Evolutionary conservation across 106 monocot species (phyloP).

Genomic region (Dendrobium catenatum): DNA sequence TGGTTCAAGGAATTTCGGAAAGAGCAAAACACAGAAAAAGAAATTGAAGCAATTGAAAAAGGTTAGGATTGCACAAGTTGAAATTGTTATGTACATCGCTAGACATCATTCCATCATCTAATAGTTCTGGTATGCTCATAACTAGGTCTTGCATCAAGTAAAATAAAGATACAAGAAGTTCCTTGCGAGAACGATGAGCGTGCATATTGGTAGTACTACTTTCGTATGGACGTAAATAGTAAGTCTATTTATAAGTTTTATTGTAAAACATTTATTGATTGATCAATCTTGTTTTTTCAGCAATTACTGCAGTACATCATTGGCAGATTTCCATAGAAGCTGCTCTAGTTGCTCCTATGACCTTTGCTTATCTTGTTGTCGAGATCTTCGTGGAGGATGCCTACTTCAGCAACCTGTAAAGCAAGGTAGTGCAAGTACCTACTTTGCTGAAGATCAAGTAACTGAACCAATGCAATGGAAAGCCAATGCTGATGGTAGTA

Average conservation of each 20-base stretch:
- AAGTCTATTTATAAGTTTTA: neutral
- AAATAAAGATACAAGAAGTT: slow-evolving; percentile 34
- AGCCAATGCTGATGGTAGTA: slow-evolving; percentile 50
- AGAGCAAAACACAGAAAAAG: slow-evolving; percentile 49
- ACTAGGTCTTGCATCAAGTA: slow-evolving; percentile 23
- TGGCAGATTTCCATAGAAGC: slow-evolving; percentile 39
- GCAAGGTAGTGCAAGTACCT: neutral
- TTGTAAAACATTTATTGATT: neutral
- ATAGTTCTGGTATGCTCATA: neutral
- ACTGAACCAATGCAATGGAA: slow-evolving; percentile 31
- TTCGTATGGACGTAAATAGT: neutral
- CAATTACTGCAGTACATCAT: slow-evolving; percentile 40
- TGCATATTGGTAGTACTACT: slow-evolving; percentile 46
- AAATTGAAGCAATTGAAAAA: slow-evolving; percentile 43
- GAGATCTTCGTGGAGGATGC: slow-evolving; percentile 41
- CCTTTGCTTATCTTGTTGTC: slow-evolving; percentile 44
- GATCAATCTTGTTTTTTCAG: slow-evolving; percentile 11
- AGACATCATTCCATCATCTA: neutral
- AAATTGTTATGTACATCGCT: neutral
- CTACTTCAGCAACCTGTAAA: slow-evolving; percentile 3
- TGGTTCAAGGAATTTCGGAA: slow-evolving; percentile 23
- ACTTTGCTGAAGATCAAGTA: neutral
- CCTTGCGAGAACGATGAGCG: slow-evolving; percentile 46
- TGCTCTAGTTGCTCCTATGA: slow-evolving; percentile 41
- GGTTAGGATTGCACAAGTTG: slow-evolving; percentile 17